Percentiles rank a stretch among this genome's conserved stretches.
Evolutionary conservation across 1,284 basidiomycete genomes (phyloP).

Genomic region (Fomitopsis betulina): DNA sequence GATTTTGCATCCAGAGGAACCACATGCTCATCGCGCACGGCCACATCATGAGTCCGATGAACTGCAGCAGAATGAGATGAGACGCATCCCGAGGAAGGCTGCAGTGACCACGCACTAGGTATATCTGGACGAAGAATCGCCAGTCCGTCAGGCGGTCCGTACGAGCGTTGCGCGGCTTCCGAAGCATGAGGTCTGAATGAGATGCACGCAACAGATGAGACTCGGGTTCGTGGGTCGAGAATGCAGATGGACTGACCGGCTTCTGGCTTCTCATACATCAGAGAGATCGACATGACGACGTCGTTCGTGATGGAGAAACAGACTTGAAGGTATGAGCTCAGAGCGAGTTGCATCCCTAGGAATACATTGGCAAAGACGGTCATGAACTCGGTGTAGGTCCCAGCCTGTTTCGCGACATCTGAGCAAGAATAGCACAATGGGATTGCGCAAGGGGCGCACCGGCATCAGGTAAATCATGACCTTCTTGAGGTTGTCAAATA

Average conservation of each 20-base stretch:
- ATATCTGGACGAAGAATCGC: slow-evolving; percentile 58
- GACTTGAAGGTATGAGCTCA: slow-evolving; percentile 41
- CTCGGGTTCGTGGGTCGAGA: too few species aligned
- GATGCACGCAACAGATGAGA: too few species aligned
- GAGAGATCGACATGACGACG: slow-evolving; percentile 42
- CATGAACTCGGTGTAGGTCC: slow-evolving; percentile 62
- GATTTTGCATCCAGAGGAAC: slow-evolving; percentile 34
- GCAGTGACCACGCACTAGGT: slow-evolving; percentile 53
- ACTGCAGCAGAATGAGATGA: slow-evolving; percentile 31
- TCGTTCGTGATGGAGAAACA: slow-evolving; percentile 46
- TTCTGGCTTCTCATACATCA: slow-evolving; percentile 53
- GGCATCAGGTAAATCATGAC: slow-evolving; percentile 42
- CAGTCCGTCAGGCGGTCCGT: slow-evolving; percentile 47
- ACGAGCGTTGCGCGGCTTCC: slow-evolving; percentile 61
- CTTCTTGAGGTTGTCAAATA: slow-evolving; percentile 67
- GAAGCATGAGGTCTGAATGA: slow-evolving; percentile 36
- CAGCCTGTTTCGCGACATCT: slow-evolving; percentile 5
- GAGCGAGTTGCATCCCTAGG: slow-evolving; percentile 37
- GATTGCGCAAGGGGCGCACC: slow-evolving; percentile 26
- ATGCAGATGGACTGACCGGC: too few species aligned
- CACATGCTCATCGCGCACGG: slow-evolving; percentile 40
- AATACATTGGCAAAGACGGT: slow-evolving; percentile 56
- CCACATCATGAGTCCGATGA: slow-evolving; percentile 43
- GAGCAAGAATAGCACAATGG: too few species aligned
- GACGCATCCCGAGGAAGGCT: slow-evolving; percentile 22